Conservation (phyloP, 768 basidiomycete genomes). For the Amanita phalloides region DNA sequence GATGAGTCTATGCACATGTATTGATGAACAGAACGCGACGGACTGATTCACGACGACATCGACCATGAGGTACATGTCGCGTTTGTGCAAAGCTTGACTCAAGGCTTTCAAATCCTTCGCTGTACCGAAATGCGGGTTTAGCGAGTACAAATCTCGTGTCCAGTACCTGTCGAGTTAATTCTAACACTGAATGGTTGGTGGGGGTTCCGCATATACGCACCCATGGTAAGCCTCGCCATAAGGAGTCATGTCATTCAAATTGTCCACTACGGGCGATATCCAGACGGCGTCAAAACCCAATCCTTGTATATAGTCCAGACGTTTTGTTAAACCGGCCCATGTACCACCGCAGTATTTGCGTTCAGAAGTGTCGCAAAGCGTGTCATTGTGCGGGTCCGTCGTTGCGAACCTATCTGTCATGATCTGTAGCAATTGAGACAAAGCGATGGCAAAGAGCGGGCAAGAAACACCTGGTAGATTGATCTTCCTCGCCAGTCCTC, state of each 20-base stretch:
- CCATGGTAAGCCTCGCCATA: conserved; percentile 73
- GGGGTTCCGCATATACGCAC: conserved; percentile 25
- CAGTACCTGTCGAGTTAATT: conserved; percentile 18
- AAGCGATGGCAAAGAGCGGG: background rate
- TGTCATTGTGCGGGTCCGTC: conserved; percentile 28
- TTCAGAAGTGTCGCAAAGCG: conserved; percentile 36
- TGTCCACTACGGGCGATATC: conserved; percentile 65
- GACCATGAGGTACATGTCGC: conserved; percentile 58
- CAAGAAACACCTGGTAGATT: conserved; percentile 15
- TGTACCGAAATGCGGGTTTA: conserved; percentile 67
- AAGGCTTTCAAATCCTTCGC: conserved; percentile 63
- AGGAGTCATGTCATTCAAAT: conserved; percentile 43
- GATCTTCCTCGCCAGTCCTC: conserved; percentile 15
- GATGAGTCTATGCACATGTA: background rate
- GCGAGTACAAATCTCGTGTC: conserved; percentile 43
- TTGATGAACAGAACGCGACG: conserved; percentile 11
- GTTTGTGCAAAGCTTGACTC: conserved; percentile 51
- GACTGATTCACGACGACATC: conserved; percentile 73
- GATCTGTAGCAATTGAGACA: conserved; percentile 21
- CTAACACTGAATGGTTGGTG: background rate
- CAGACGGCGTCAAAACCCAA: conserved; percentile 72
- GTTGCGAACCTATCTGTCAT: conserved; percentile 63
- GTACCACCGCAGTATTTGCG: conserved; percentile 65
- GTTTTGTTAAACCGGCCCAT: conserved; percentile 49
- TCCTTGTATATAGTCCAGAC: conserved; percentile 65